Evolutionary conservation across 768 basidiomycete genomes (phyloP), one percentile per base, ranked within the genome.

Genomic region (Termitomyces sp.): DNA sequence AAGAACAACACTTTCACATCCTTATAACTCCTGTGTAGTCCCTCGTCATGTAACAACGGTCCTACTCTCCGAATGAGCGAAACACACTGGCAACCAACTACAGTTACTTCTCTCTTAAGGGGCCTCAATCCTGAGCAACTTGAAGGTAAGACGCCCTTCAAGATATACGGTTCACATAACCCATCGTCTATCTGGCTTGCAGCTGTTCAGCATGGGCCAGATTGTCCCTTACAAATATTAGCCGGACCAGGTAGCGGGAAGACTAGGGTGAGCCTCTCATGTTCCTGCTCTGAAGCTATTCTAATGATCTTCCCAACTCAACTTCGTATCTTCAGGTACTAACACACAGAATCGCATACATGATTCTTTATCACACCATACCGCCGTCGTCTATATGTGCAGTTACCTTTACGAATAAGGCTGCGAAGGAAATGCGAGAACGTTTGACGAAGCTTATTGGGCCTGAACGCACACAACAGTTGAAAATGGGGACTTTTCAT

Each of bases 341-440:
- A 9, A 29, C 29, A 29, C 29, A 29, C 29, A 29, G 29, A 29
- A 29, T 29, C 9, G 29, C 29, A 29, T 29, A 29, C 29, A 29
- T 29, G 29, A 29, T 29, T 29, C 3, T 29, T 29, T 3, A 4
- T 29, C 79, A 84, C 62, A 60, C 60, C 33, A 62, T 87, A 12
- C 63, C 75, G 7, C 81, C 88, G 2, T 72, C 75, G 4, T 74
- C 81, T 15, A 86, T 91, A 69, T 87, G 85, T 61, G 86, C 87
- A 2, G 87, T 94, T 12, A 94, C 79, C 5, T 96, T 94, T 67
- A 94, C 93, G 12, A 93, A 93, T 73, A 92, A 91, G 68, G 91
- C 91, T 10, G 90, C 92, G 29, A 29, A 29, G 29, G 29, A 29
- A 29, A 29, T 29, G 29, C 29, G 29, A 9, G 76, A 82, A 44